Conservation (phyloP, 371 early-diverging fungal species). For the Actinomortierella wolfii region DNA sequence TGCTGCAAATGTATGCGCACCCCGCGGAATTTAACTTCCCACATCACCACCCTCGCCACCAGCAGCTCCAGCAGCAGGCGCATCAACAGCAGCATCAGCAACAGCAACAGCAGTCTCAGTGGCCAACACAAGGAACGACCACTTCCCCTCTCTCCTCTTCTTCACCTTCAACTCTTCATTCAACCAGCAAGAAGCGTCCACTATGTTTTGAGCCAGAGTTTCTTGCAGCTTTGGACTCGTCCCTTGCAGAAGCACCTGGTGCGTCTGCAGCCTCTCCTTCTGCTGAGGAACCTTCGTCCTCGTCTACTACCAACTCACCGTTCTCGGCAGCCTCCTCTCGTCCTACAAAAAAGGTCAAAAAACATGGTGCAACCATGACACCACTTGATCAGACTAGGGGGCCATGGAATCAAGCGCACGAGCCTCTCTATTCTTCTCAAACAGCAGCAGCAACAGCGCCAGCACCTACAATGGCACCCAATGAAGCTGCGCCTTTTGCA, state of each 20-base stretch:
- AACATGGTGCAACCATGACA: neutral
- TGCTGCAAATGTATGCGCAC: too few relatives aligned
- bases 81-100: slow-evolving; percentile 1
- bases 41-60: too few relatives aligned
- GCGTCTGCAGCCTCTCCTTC: too few relatives aligned
- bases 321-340: neutral
- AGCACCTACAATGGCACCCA: neutral
- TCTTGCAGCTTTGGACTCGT: slow-evolving; percentile 30
- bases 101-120: neutral
- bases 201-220: slow-evolving; percentile 41
- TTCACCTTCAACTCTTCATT: neutral
- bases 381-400: neutral
- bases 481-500: too few relatives aligned
- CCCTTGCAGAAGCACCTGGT: slow-evolving; percentile 7
- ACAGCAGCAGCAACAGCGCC: neutral
- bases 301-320: neutral
- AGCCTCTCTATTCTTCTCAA: neutral
- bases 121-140: neutral
- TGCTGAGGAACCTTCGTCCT: too few relatives aligned
- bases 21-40: too few relatives aligned
- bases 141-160: neutral
- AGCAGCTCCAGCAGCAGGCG: neutral
- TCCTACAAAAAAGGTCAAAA: slow-evolving; percentile 2
- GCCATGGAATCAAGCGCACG: neutral
- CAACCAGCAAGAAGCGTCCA: slow-evolving; percentile 28